These are phyloP conservation scores for Botrytis aclada DNA, from an alignment of 2,329 filamentous ascomycete genomes.

Conservation along the genomic window DNA sequence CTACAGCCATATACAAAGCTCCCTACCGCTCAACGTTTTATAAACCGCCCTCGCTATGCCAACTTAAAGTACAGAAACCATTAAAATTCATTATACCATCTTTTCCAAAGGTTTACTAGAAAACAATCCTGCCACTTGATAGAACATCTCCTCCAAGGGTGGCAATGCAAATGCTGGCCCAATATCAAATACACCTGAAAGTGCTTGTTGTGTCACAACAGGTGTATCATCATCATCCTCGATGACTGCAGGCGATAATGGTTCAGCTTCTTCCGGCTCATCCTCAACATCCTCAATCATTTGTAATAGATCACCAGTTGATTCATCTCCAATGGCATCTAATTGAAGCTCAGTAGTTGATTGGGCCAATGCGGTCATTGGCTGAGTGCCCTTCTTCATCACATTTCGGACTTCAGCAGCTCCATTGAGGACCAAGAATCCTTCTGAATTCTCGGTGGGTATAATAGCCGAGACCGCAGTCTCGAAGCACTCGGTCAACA, in stretches of 20 bases:
- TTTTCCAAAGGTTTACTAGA: conserved; percentile 50
- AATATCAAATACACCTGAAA: conserved; percentile 68
- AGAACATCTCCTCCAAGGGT: conserved; percentile 72
- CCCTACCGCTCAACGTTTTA: conserved; percentile 24
- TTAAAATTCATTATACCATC: conserved; percentile 15
- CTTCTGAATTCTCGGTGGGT: conserved; percentile 60
- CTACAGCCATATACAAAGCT: conserved; percentile 20
- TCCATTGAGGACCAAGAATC: conserved; percentile 75
- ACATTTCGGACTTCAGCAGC: conserved; percentile 67
- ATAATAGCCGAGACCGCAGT: conserved; percentile 64
- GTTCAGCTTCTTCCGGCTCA: conserved; percentile 34
- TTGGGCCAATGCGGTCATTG: conserved; percentile 51
- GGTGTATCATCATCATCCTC: conserved; percentile 54
- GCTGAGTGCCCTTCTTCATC: conserved; percentile 56
- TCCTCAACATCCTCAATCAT: conserved; percentile 36
- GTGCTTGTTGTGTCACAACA: conserved; percentile 64
- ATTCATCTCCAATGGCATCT: conserved; percentile 35
- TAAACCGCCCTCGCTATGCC: conserved; percentile 24
- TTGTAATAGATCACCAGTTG: conserved; percentile 24
- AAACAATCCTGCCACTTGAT: conserved; percentile 65
- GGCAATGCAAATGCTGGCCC: conserved; percentile 67
- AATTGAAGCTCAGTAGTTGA: conserved; percentile 48
- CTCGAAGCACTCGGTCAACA: conserved; percentile 56
- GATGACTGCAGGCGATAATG: conserved; percentile 37
- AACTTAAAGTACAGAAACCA: conserved; percentile 17